Evolutionary conservation across 805 yeast genomes (phyloP).

Genomic region (Kuraishia ogatae): DNA sequence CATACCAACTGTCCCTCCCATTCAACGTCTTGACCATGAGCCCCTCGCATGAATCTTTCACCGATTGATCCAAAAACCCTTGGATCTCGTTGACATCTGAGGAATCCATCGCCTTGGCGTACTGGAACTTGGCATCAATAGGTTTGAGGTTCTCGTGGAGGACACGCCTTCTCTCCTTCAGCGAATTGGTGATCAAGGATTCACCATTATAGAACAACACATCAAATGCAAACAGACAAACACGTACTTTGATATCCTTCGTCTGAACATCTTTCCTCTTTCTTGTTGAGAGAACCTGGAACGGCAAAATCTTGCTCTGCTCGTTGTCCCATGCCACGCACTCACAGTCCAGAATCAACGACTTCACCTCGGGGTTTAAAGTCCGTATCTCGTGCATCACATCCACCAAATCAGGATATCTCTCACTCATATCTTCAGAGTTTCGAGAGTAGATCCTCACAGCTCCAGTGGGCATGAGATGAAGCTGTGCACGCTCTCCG

Average conservation of each 20-base stretch:
- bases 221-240: slow-evolving; percentile 91
- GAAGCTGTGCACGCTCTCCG: slow-evolving; percentile 97
- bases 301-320: slow-evolving; percentile 75
- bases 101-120: slow-evolving; percentile 69
- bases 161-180: slow-evolving; percentile 60
- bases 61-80: slow-evolving; percentile 77
- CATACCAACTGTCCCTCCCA: slow-evolving; percentile 75
- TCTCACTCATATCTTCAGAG: slow-evolving; percentile 92
- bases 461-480: slow-evolving; percentile 53
- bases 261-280: slow-evolving; percentile 89
- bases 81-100: slow-evolving; percentile 70
- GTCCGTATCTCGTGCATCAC: slow-evolving; percentile 43
- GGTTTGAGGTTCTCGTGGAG: slow-evolving; percentile 47
- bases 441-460: slow-evolving; percentile 84
- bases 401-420: slow-evolving; percentile 84
- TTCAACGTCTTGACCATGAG: slow-evolving; percentile 88
- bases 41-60: slow-evolving; percentile 89
- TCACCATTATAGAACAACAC: slow-evolving; percentile 67
- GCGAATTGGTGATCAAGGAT: slow-evolving; percentile 55
- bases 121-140: slow-evolving; percentile 71
- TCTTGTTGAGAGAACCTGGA: slow-evolving; percentile 87
- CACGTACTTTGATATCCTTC: slow-evolving; percentile 81
- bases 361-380: slow-evolving; percentile 26
- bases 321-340: slow-evolving; percentile 96
- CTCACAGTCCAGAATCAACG: slow-evolving; percentile 86